phyloP scores from a whole-genome alignment of 805 yeast genomes.

The Debaryomyces tyrocola region DNA sequence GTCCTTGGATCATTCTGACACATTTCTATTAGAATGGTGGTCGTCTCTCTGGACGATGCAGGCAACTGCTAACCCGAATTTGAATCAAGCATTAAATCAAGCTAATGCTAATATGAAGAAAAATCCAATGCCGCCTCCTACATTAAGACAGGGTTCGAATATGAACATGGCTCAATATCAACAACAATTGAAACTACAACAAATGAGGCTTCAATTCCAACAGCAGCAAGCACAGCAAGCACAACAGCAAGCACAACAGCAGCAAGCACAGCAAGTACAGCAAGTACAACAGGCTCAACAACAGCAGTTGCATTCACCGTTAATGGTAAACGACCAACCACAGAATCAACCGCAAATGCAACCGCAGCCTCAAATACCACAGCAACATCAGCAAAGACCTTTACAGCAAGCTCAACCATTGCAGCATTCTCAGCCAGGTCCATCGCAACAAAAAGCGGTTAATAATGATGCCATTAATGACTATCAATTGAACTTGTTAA shows the following conservation, averaged over 20 bases:
- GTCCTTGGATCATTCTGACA: conserved; percentile 21
- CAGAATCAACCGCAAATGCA: conserved; percentile 3
- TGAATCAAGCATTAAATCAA: conserved; percentile 20
- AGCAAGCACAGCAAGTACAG: conserved; percentile 5
- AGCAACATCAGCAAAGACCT: conserved; percentile 1
- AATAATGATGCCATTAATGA: conserved; percentile 18
- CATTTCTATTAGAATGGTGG: conserved; percentile 61
- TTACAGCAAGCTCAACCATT: conserved; percentile 4
- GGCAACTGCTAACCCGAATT: conserved; percentile 37
- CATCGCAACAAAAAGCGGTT: background rate
- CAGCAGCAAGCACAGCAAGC: conserved; percentile 10
- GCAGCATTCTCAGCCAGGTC: conserved; percentile 4
- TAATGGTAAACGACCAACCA: conserved; percentile 2
- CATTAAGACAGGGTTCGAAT: conserved; percentile 1
- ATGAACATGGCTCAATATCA: conserved; percentile 8
- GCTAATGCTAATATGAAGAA: background rate
- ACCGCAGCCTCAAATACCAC: conserved; percentile 2
- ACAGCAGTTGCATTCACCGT: conserved; percentile 5
- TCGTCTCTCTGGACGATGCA: conserved; percentile 50
- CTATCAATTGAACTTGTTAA: conserved; percentile 19
- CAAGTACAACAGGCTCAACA: conserved; percentile 1
- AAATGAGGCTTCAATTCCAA: conserved; percentile 9
- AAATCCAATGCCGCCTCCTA: conserved; percentile 6
- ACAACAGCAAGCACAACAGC: conserved; percentile 8
- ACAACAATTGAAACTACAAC: conserved; percentile 5